phyloP scores from a whole-genome alignment of 345 rosid species.

The Aegle marmelos region DNA sequence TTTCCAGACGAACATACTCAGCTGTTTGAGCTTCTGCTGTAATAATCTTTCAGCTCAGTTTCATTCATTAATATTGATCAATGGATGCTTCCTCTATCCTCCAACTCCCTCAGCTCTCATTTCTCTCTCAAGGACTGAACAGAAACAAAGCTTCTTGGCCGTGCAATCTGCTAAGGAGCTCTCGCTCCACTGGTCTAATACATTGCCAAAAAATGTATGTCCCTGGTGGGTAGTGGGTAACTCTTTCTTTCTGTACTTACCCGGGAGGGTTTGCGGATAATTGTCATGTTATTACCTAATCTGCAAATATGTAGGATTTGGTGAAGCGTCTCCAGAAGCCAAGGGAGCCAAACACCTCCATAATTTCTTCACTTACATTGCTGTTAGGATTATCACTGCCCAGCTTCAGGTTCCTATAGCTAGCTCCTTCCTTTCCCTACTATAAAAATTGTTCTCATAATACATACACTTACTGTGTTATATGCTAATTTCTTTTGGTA shows the following conservation, averaged over 20 bases:
- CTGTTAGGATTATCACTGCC: conserved; percentile 70
- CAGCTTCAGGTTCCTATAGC: conserved; percentile 64
- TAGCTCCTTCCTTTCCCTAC: background rate
- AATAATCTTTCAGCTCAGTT: background rate
- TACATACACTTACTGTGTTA: too few species aligned
- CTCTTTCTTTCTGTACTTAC: background rate
- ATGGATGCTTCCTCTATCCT: conserved; percentile 33
- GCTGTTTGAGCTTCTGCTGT: too few species aligned
- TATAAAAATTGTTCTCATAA: background rate
- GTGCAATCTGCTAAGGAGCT: conserved; percentile 16
- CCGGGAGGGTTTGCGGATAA: background rate
- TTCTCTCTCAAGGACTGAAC: conserved; percentile 19
- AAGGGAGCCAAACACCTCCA: conserved; percentile 75
- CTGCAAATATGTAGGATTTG: conserved; percentile 45
- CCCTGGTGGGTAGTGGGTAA: conserved; percentile 39
- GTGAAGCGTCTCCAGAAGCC: conserved; percentile 89
- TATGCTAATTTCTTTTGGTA: background rate
- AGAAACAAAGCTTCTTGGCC: conserved; percentile 18
- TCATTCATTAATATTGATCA: background rate
- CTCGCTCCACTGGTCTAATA: conserved; percentile 22
- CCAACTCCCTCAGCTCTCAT: conserved; percentile 25
- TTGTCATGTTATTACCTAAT: background rate
- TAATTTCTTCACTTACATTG: conserved; percentile 69
- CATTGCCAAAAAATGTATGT: conserved; percentile 64
- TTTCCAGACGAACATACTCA: background rate